Conservation (phyloP, 2,329 filamentous ascomycete species). For the Cladophialophora exuberans region DNA sequence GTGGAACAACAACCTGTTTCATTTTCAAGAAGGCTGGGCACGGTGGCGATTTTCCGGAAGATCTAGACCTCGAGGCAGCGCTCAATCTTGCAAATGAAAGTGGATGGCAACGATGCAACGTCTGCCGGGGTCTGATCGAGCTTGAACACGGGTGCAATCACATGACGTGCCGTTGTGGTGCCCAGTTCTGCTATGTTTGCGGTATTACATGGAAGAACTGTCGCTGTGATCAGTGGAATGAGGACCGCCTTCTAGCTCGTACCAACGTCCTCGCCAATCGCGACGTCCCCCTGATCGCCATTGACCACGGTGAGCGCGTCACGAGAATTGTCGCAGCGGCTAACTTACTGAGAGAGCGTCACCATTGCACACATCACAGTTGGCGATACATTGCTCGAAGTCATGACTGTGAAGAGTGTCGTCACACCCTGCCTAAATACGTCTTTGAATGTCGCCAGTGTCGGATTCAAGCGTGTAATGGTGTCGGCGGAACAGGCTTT, state of each 20-base stretch:
- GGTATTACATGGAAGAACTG: constrained; percentile 37
- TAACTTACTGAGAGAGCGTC: constrained; percentile 23
- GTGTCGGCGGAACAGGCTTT: constrained; percentile 23
- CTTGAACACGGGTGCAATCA: constrained; percentile 40
- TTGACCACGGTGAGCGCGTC: neutral
- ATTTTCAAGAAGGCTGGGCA: constrained; percentile 56
- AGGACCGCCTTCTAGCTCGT: constrained; percentile 32
- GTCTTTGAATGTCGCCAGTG: constrained; percentile 29
- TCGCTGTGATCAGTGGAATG: constrained; percentile 35
- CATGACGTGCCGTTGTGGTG: constrained; percentile 40
- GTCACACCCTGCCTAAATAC: constrained; percentile 21
- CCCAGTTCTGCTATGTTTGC: constrained; percentile 41
- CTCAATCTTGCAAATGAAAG: constrained; percentile 67
- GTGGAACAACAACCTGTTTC: constrained; percentile 51
- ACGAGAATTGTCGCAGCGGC: constrained; percentile 12
- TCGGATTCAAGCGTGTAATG: constrained; percentile 22
- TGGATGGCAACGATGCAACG: constrained; percentile 76
- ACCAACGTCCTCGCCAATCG: constrained; percentile 25
- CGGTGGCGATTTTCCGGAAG: constrained; percentile 39
- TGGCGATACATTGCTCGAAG: constrained; percentile 16
- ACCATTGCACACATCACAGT: constrained; percentile 27
- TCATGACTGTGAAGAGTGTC: constrained; percentile 25
- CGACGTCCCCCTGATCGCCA: constrained; percentile 19
- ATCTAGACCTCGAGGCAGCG: constrained; percentile 34
- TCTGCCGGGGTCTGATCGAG: constrained; percentile 62